phyloP scores from a whole-genome alignment of 352 stramenopile species.

The Globisporangium ultimum region DNA sequence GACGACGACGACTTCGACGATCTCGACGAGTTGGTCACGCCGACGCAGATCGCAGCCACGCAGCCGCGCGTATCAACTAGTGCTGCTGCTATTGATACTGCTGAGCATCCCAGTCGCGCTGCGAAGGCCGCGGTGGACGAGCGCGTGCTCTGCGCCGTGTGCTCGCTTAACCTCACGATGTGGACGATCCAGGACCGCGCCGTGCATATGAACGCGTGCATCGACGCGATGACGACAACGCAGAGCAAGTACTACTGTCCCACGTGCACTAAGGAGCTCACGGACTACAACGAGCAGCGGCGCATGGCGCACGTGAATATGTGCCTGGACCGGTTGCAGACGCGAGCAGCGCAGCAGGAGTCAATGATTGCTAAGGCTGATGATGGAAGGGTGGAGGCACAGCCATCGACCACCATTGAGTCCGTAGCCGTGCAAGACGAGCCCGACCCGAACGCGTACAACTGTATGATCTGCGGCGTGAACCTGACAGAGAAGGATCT shows the following conservation, averaged over 20 bases:
- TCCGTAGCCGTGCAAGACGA: background rate
- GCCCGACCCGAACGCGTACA: slow-evolving; percentile 18
- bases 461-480: slow-evolving; percentile 70
- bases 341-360: no score
- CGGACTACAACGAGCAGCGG: slow-evolving; percentile 62
- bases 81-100: background rate
- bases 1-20: slow-evolving; percentile 16
- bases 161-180: slow-evolving; percentile 50
- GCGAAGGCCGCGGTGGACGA: slow-evolving; percentile 5
- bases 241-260: slow-evolving; percentile 46
- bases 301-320: slow-evolving; percentile 66
- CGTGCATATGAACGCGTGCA: slow-evolving; percentile 73
- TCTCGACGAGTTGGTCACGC: slow-evolving; percentile 12
- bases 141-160: slow-evolving; percentile 48
- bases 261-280: slow-evolving; percentile 49
- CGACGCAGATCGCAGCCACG: slow-evolving; percentile 24
- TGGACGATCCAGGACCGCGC: slow-evolving; percentile 47
- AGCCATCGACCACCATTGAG: no score
- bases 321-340: slow-evolving; percentile 42
- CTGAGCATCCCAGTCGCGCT: background rate
- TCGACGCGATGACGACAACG: slow-evolving; percentile 34
- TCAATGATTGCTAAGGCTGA: no score
- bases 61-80: slow-evolving; percentile 2
- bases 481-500: slow-evolving; percentile 37
- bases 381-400: no score